Percentiles rank a stretch among this genome's conserved stretches.
Conservation (phyloP, 2,329 filamentous ascomycete species). For the Geoglossum cookeanum region DNA sequence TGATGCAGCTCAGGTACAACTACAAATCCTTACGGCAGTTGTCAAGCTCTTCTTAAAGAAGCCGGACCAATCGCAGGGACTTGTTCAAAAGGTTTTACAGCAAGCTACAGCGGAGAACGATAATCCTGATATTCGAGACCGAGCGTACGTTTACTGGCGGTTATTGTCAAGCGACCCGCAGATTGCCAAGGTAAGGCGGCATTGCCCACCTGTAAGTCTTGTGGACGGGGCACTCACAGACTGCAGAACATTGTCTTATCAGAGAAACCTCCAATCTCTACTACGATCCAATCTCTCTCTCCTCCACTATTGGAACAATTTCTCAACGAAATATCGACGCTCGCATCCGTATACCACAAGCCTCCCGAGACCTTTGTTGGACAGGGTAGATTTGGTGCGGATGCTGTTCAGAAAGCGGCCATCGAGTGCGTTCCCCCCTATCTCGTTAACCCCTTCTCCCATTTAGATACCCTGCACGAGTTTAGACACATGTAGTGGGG, state of each 20-base stretch:
- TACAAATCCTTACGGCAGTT: constrained; percentile 91
- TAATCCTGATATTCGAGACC: constrained; percentile 91
- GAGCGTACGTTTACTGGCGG: constrained; percentile 97
- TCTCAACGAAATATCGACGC: constrained; percentile 77
- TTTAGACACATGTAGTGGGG: neutral
- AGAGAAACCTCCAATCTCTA: constrained; percentile 82
- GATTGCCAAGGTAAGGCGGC: constrained; percentile 52
- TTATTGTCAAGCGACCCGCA: constrained; percentile 81
- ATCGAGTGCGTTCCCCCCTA: constrained; percentile 43
- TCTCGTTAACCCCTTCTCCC: neutral
- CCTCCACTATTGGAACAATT: constrained; percentile 70
- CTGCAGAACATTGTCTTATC: constrained; percentile 70
- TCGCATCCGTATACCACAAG: constrained; percentile 97
- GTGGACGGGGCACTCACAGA: neutral
- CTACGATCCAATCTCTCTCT: constrained; percentile 81
- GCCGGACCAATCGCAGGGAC: constrained; percentile 70
- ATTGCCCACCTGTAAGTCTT: neutral
- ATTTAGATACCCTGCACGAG: neutral
- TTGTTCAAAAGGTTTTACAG: constrained; percentile 91
- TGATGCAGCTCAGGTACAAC: constrained; percentile 49
- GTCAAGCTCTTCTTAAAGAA: constrained; percentile 97
- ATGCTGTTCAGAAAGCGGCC: constrained; percentile 83
- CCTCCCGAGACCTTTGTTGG: constrained; percentile 95
- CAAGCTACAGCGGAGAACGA: constrained; percentile 86
- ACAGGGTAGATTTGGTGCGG: constrained; percentile 81